Conservation (phyloP, 2,329 filamentous ascomycete species). For the Neofusicoccum parvum region DNA sequence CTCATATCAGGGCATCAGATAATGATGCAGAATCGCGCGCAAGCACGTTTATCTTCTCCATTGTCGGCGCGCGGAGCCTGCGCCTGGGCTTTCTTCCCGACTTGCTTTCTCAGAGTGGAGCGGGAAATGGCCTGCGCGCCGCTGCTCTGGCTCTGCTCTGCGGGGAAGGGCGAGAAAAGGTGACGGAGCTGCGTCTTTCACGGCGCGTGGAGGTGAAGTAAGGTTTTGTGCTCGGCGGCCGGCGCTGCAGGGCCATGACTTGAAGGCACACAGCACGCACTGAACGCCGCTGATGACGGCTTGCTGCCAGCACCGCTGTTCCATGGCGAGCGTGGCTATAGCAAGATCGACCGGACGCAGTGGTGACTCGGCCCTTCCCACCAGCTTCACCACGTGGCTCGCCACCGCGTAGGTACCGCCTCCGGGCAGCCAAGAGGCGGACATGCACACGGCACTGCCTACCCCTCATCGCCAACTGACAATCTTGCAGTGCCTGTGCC, state of each 20-base stretch:
- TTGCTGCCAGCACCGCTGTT: not conserved
- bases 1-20: too few species aligned
- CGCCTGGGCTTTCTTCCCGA: too few species aligned
- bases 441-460: not conserved
- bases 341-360: not conserved
- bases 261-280: not conserved
- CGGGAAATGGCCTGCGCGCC: too few species aligned
- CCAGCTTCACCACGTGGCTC: not conserved
- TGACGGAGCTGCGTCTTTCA: not conserved
- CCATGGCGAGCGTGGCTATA: not conserved
- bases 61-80: not conserved
- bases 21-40: not conserved
- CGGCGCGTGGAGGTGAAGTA: not conserved
- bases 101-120: too few species aligned
- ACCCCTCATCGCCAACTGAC: too few species aligned
- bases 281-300: too few species aligned
- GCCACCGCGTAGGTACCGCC: not conserved
- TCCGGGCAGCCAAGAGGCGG: not conserved
- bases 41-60: slow-evolving; percentile 7
- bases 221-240: not conserved
- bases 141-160: too few species aligned
- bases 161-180: not conserved
- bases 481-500: too few species aligned
- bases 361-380: too few species aligned
- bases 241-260: not conserved